Percentiles rank a stretch among this genome's conserved stretches.
Evolutionary conservation across 2,329 filamentous ascomycete species (phyloP).

Genomic region (Didymosphaeria variabile): DNA sequence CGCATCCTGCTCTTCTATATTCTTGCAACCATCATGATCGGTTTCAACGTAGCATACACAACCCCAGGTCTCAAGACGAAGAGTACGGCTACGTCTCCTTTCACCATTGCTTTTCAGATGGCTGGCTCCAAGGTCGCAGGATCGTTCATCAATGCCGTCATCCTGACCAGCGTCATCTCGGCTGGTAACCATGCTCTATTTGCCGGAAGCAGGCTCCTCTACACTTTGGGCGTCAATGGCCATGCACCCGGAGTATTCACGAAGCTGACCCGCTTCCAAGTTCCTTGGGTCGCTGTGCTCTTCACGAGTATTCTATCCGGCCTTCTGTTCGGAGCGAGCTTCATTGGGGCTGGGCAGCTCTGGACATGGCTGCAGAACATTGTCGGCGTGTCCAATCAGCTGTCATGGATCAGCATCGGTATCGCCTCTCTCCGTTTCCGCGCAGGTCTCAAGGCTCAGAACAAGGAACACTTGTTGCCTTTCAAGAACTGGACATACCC

Average conservation of each 20-base stretch:
- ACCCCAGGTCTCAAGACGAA: slow-evolving; percentile 45
- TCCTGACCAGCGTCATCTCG: slow-evolving; percentile 67
- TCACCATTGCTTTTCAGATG: slow-evolving; percentile 71
- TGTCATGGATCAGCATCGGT: slow-evolving; percentile 63
- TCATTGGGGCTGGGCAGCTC: slow-evolving; percentile 49
- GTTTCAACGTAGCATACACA: slow-evolving; percentile 53
- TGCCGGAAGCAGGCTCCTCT: slow-evolving; percentile 64
- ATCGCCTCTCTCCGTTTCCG: slow-evolving; percentile 69
- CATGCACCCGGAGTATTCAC: slow-evolving; percentile 80
- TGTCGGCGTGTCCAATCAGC: slow-evolving; percentile 64
- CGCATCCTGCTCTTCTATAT: slow-evolving; percentile 56
- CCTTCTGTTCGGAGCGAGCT: slow-evolving; percentile 55
- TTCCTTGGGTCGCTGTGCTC: slow-evolving; percentile 50
- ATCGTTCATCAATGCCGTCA: slow-evolving; percentile 71
- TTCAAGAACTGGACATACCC: slow-evolving; percentile 67
- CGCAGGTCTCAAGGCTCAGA: slow-evolving; percentile 55
- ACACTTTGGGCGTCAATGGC: slow-evolving; percentile 59
- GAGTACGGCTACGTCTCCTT: slow-evolving; percentile 62
- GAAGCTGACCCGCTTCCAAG: slow-evolving; percentile 54
- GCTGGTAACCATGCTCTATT: slow-evolving; percentile 67
- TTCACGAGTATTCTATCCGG: slow-evolving; percentile 48
- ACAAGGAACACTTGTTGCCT: slow-evolving; percentile 56
- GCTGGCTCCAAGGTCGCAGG: slow-evolving; percentile 69
- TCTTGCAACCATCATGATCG: slow-evolving; percentile 53
- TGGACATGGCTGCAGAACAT: slow-evolving; percentile 75